Percentiles rank a stretch among this genome's conserved stretches.
phyloP scores from a whole-genome alignment of 768 basidiomycete species.

The Calocybe gangraenosa region DNA sequence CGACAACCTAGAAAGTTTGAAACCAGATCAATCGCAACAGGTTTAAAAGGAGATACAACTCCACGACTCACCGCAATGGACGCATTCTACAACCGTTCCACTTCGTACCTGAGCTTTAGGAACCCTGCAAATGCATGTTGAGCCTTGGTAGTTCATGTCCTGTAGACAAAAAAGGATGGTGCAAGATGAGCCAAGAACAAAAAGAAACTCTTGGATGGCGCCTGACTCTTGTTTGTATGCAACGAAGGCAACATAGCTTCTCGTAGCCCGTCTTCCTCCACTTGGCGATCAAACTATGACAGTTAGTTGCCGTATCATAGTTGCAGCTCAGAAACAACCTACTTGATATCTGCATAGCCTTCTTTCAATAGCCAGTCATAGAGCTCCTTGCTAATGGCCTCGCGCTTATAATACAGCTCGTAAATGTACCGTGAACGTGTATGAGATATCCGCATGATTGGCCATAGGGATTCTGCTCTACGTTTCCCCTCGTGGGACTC shows the following conservation, averaged over 20 bases:
- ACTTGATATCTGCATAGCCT: slow-evolving; percentile 96
- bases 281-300: slow-evolving; percentile 85
- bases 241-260: slow-evolving; percentile 94
- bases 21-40: slow-evolving; percentile 12
- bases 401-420: slow-evolving; percentile 97
- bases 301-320: slow-evolving; percentile 5
- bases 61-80: slow-evolving; percentile 81
- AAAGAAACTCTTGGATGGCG: neutral
- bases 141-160: slow-evolving; percentile 99
- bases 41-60: slow-evolving; percentile 4
- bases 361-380: slow-evolving; percentile 99
- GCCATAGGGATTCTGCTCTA: slow-evolving; percentile 90
- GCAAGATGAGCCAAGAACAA: neutral
- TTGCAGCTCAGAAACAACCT: slow-evolving; percentile 26
- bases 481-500: slow-evolving; percentile 98
- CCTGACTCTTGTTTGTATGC: slow-evolving; percentile 87
- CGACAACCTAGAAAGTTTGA: slow-evolving; percentile 72
- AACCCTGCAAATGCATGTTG: slow-evolving; percentile 96
- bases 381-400: slow-evolving; percentile 86
- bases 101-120: slow-evolving; percentile 90
- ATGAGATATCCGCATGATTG: slow-evolving; percentile 98
- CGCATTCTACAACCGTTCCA: slow-evolving; percentile 93
- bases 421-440: slow-evolving; percentile 96
- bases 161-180: slow-evolving; percentile 23
- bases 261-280: slow-evolving; percentile 99